Evolutionary conservation across 2,329 filamentous ascomycete species (phyloP).

Genomic region (Stagonosporopsis rhizophila): DNA sequence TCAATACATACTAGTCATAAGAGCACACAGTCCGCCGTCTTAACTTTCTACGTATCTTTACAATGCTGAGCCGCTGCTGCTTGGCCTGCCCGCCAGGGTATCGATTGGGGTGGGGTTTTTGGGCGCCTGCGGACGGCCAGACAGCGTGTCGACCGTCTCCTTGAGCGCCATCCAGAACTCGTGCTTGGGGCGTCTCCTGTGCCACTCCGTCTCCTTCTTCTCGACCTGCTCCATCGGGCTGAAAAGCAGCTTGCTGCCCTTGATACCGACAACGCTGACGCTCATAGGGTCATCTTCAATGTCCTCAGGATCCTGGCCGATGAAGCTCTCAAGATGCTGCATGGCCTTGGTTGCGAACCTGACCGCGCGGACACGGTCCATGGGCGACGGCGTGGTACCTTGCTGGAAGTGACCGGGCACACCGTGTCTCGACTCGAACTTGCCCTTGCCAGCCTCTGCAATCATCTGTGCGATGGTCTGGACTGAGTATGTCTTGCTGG

Average conservation of each 20-base stretch:
- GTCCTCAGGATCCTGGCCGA: constrained; percentile 67
- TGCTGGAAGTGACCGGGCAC: constrained; percentile 54
- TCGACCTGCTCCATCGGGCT: constrained; percentile 82
- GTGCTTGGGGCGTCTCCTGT: constrained; percentile 79
- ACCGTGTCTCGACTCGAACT: constrained; percentile 90
- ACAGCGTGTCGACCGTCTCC: constrained; percentile 82
- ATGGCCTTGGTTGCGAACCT: constrained; percentile 93
- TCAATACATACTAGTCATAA: constrained; percentile 6
- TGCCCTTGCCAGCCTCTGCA: constrained; percentile 86
- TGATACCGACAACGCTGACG: constrained; percentile 86
- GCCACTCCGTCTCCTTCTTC: constrained; percentile 87
- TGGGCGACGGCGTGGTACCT: constrained; percentile 72
- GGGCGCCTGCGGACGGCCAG: constrained; percentile 58
- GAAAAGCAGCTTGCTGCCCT: constrained; percentile 89
- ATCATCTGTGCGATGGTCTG: constrained; percentile 96
- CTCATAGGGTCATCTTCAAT: constrained; percentile 78
- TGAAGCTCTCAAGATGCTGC: constrained; percentile 84
- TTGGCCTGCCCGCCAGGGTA: constrained; percentile 32
- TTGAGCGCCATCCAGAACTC: constrained; percentile 88
- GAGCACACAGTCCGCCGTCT: background rate
- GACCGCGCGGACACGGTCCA: constrained; percentile 93
- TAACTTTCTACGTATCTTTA: background rate
- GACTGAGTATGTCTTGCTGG: constrained; percentile 86
- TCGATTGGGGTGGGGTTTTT: constrained; percentile 26
- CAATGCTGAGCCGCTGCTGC: constrained; percentile 13